These are phyloP conservation scores for Fonsecaea pugnacius DNA, from an alignment of 2,329 filamentous ascomycete species.

Conservation along the genomic window DNA sequence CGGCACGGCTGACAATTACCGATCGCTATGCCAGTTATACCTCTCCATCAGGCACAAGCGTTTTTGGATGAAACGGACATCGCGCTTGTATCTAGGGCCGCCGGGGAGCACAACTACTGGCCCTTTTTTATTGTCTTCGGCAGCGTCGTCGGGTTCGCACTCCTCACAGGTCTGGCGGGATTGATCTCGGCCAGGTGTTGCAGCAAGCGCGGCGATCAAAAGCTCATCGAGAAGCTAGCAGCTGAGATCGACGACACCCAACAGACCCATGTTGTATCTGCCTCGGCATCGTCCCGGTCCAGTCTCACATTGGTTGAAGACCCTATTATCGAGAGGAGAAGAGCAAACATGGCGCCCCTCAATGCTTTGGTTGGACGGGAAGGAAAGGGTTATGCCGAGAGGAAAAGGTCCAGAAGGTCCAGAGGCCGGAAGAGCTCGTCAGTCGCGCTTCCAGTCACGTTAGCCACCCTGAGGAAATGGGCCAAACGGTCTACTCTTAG, in stretches of 20 bases:
- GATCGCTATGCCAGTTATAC: slow-evolving; percentile 10
- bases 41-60: neutral
- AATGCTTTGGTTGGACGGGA: slow-evolving; percentile 6
- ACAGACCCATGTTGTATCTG: neutral
- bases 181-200: slow-evolving; percentile 12
- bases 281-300: slow-evolving; percentile 7
- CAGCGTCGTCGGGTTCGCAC: slow-evolving; percentile 12
- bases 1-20: neutral
- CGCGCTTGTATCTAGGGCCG: neutral
- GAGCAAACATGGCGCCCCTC: slow-evolving; percentile 7
- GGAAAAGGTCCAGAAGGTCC: slow-evolving; percentile 4
- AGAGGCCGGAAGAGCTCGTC: slow-evolving; percentile 13
- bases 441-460: slow-evolving; percentile 9
- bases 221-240: slow-evolving; percentile 6
- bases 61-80: neutral
- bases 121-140: slow-evolving; percentile 16
- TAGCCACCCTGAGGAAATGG: slow-evolving; percentile 10
- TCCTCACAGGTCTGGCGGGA: slow-evolving; percentile 11
- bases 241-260: neutral
- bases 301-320: slow-evolving; percentile 3
- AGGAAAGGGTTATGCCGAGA: slow-evolving; percentile 6
- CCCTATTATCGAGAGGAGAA: slow-evolving; percentile 12
- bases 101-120: slow-evolving; percentile 5
- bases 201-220: slow-evolving; percentile 9
- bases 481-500: slow-evolving; percentile 8